phyloP scores from a whole-genome alignment of 768 basidiomycete genomes.

The Sarcodon sp. region DNA sequence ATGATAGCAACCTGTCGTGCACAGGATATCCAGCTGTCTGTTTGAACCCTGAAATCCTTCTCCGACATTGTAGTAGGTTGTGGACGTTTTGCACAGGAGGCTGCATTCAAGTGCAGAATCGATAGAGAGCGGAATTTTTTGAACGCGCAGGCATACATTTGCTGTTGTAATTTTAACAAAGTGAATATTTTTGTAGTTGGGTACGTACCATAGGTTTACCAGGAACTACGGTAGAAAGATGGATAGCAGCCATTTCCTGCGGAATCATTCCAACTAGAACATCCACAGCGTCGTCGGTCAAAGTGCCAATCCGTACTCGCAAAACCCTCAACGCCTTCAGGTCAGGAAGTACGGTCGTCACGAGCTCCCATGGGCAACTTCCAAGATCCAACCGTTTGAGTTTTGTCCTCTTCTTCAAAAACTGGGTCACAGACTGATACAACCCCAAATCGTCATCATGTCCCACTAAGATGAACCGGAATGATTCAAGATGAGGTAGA shows the following conservation, averaged over 20 bases:
- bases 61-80: constrained; percentile 46
- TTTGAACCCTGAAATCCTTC: constrained; percentile 45
- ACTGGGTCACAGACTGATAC: constrained; percentile 41
- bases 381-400: constrained; percentile 50
- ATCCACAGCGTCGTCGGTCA: constrained; percentile 24
- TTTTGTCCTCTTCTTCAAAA: constrained; percentile 33
- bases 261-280: constrained; percentile 19
- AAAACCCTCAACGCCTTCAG: constrained; percentile 40
- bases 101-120: constrained; percentile 44
- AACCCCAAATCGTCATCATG: constrained; percentile 42
- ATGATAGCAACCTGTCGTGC: constrained; percentile 36
- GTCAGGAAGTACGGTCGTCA: constrained; percentile 34
- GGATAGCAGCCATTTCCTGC: constrained; percentile 37
- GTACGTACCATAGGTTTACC: constrained; percentile 35
- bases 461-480: constrained; percentile 51
- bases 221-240: constrained; percentile 35
- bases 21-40: constrained; percentile 38
- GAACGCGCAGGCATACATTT: constrained; percentile 40
- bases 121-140: constrained; percentile 33
- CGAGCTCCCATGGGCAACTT: constrained; percentile 53
- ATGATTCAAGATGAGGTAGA: constrained; percentile 47
- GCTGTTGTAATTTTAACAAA: constrained; percentile 16
- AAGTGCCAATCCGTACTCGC: constrained; percentile 40
- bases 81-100: constrained; percentile 31
- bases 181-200: neutral